Evolutionary conservation across 1,139 yeast species (phyloP).

Genomic region (Suhomyces panamericanus): DNA sequence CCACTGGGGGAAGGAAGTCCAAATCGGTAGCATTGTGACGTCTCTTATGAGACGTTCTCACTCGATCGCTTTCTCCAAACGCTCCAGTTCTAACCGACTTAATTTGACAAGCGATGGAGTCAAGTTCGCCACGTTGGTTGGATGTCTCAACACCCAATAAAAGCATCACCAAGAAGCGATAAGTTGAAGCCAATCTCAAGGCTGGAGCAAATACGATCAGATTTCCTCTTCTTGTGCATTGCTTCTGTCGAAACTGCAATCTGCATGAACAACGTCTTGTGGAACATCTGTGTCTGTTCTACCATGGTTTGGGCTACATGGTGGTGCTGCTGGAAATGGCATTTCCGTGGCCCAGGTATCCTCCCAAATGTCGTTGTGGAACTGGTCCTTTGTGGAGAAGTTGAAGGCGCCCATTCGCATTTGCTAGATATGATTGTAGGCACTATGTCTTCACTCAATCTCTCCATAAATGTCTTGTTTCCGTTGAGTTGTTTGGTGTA

Average conservation of each 20-base stretch:
- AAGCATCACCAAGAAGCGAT: too few relatives aligned
- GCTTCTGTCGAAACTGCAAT: slow-evolving; percentile 85
- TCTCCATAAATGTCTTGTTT: slow-evolving; percentile 31
- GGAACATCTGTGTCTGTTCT: slow-evolving; percentile 85
- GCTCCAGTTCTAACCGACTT: slow-evolving; percentile 72
- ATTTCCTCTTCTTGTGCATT: slow-evolving; percentile 83
- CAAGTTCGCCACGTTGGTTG: slow-evolving; percentile 51
- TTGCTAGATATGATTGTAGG: slow-evolving; percentile 47
- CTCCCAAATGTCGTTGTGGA: slow-evolving; percentile 84
- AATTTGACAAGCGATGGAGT: slow-evolving; percentile 78
- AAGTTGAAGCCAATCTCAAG: slow-evolving; percentile 40
- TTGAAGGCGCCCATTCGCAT: slow-evolving; percentile 68
- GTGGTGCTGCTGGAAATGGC: slow-evolving; percentile 78
- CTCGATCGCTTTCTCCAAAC: slow-evolving; percentile 86
- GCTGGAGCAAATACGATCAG: slow-evolving; percentile 62
- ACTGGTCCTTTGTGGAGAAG: slow-evolving; percentile 46
- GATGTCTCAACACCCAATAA: slow-evolving; percentile 43
- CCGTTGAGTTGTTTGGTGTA: slow-evolving; percentile 37
- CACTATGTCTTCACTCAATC: slow-evolving; percentile 35
- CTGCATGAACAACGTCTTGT: slow-evolving; percentile 74
- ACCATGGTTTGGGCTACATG: slow-evolving; percentile 80
- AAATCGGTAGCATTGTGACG: slow-evolving; percentile 50
- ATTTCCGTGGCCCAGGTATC: slow-evolving; percentile 93
- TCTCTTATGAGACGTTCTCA: slow-evolving; percentile 83
- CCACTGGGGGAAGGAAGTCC: slow-evolving; percentile 41